These are phyloP conservation scores for Elsinoe australis DNA, from an alignment of 2,329 filamentous ascomycete species.

Conservation along the genomic window DNA sequence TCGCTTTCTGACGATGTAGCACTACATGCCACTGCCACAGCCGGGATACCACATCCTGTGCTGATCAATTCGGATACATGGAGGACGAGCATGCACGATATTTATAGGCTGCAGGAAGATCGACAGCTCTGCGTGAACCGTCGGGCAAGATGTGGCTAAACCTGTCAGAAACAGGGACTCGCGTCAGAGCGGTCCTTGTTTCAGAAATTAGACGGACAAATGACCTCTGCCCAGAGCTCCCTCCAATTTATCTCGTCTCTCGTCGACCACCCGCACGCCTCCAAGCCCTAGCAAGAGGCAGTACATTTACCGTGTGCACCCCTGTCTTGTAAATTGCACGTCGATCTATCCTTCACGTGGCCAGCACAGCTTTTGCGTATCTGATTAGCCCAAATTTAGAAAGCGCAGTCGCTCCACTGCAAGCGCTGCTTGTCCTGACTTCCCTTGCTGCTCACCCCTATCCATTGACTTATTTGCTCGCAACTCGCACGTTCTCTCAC, in stretches of 20 bases:
- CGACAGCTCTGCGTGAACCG: conserved; percentile 12
- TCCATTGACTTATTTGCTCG: conserved; percentile 2
- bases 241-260: conserved; percentile 15
- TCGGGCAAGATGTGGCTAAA: neutral
- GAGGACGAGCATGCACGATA: conserved; percentile 5
- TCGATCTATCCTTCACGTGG: neutral
- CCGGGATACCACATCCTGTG: too few relatives aligned
- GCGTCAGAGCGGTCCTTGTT: conserved; percentile 5
- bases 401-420: neutral
- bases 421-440: neutral
- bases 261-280: conserved; percentile 4
- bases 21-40: conserved; percentile 1
- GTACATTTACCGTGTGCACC: neutral
- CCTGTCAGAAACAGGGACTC: neutral
- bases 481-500: neutral
- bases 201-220: conserved; percentile 12
- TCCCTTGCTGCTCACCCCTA: too few relatives aligned
- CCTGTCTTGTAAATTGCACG: conserved; percentile 7
- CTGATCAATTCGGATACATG: neutral
- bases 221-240: neutral
- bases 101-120: conserved; percentile 13
- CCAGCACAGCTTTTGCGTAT: neutral
- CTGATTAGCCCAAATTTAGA: conserved; percentile 15
- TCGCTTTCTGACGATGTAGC: neutral
- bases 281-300: conserved; percentile 1